phyloP scores from a whole-genome alignment of 257 asterid genomes.

The Agastache rugosa region DNA sequence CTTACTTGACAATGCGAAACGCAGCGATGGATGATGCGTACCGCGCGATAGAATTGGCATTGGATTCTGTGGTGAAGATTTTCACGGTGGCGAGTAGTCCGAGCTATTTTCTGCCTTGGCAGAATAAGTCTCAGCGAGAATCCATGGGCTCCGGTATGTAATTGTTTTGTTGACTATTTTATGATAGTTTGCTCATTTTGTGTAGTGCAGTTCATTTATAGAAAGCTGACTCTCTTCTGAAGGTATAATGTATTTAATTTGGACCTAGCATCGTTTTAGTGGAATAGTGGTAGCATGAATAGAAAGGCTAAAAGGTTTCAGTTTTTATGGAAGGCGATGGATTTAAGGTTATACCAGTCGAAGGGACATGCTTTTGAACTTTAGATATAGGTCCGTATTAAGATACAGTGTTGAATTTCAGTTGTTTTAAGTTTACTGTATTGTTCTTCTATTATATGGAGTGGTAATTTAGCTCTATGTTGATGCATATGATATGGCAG shows the following conservation, averaged over 20 bases:
- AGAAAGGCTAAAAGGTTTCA: neutral
- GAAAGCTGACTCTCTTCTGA: slow-evolving; percentile 11
- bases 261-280: slow-evolving; percentile 11
- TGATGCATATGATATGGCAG: slow-evolving; percentile 27
- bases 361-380: slow-evolving; percentile 2
- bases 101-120: slow-evolving; percentile 92
- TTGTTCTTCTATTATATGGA: neutral
- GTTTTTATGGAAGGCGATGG: neutral
- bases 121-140: slow-evolving; percentile 94
- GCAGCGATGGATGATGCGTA: slow-evolving; percentile 58
- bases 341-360: neutral
- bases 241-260: slow-evolving; percentile 6
- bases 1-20: slow-evolving; percentile 31
- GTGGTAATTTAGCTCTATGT: neutral
- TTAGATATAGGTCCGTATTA: neutral
- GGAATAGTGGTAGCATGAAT: neutral
- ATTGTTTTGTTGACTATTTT: neutral
- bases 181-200: neutral
- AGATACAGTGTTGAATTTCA: neutral
- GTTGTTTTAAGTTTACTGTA: neutral
- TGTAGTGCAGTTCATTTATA: slow-evolving; percentile 8
- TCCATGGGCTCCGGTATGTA: slow-evolving; percentile 87
- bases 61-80: slow-evolving; percentile 94
- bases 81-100: slow-evolving; percentile 94
- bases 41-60: slow-evolving; percentile 79